Base-by-base conservation (phyloP, 2,329 filamentous ascomycete genomes). In the Epichloe gansuensis region DNA sequence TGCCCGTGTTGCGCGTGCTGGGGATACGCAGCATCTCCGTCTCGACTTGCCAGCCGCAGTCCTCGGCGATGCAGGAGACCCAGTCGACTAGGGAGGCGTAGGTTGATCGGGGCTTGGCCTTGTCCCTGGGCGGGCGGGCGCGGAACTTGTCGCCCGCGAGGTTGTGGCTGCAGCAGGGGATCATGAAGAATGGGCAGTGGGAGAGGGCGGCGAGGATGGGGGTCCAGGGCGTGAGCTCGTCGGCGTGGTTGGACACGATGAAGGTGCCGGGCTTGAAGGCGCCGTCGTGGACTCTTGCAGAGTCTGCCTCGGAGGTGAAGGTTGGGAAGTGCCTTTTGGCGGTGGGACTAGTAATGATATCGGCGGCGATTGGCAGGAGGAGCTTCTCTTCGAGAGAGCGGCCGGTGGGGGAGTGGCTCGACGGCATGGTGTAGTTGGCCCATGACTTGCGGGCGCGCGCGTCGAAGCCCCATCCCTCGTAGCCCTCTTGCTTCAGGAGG, bases 191-290 rank as follows among this genome's bases (percentile, higher is more conserved):
- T 0, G 89, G 85, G 11, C 85, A 85, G 2, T 78, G 70, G 0
- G 85, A 89, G 2, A 89, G 71, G 6, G 81, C 79, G 1, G 88
- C 90, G 41, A 98, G 78, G 17, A 97, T 77, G 0, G 93, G 93
- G 0, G 93, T 97, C 93, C 93, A 98, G 0, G 88, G 81, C 0
- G 93, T 98, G 13, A 98, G 77, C 69, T 98, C 90, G 64, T 98
- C 93, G 11, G 91, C 91, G 66, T 98, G 93, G 63, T 98, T 98
- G 47, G 89, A 95, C 56, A 98, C 85, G 60, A 98, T 89, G 67
- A 98, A 98, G 0, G 89, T 94, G 31, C 81, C 81, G 15, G 67
- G 64, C 0, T 80, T 74, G 61, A 97, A 95, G 9, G 74, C 62
- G 38, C 91, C 93, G 55, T 74, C 66, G 60, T 81, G 75, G 15